A percentile compares a stretch with the other conserved stretches of the same genome.
These are phyloP conservation scores for Claviceps pusilla DNA, from an alignment of 2,329 filamentous ascomycete species.

Conservation along the genomic window DNA sequence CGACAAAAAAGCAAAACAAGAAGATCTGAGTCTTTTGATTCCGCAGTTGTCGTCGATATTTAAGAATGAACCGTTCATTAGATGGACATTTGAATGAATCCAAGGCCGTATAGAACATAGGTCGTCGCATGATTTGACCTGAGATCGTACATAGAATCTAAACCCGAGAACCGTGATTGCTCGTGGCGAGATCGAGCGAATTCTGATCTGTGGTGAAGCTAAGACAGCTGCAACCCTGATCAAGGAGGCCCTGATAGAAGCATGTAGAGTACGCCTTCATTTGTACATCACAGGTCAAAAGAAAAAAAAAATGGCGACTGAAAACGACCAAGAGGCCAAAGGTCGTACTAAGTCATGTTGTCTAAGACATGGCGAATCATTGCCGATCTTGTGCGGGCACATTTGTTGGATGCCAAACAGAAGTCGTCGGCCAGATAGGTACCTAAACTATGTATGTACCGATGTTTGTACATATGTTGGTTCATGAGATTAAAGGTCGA, in stretches of 20 bases:
- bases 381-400: background rate
- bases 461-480: no score
- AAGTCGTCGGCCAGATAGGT: background rate
- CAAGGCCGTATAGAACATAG: background rate
- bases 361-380: background rate
- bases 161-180: background rate
- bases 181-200: background rate
- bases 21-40: no score
- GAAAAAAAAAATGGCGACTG: background rate
- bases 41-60: no score
- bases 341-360: background rate
- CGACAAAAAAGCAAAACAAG: no score
- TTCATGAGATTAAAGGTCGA: no score
- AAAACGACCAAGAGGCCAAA: background rate
- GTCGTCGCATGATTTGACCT: background rate
- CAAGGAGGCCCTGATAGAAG: background rate
- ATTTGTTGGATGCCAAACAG: background rate
- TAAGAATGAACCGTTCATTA: no score
- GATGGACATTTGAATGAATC: background rate
- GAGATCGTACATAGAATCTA: no score
- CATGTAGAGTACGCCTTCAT: background rate
- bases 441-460: no score
- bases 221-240: background rate
- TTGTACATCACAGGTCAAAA: background rate
- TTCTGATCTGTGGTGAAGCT: background rate